Evolutionary conservation across 768 basidiomycete genomes (phyloP), one percentile per base, ranked within the genome.

Genomic region (Candolleomyces eurysporus): DNA sequence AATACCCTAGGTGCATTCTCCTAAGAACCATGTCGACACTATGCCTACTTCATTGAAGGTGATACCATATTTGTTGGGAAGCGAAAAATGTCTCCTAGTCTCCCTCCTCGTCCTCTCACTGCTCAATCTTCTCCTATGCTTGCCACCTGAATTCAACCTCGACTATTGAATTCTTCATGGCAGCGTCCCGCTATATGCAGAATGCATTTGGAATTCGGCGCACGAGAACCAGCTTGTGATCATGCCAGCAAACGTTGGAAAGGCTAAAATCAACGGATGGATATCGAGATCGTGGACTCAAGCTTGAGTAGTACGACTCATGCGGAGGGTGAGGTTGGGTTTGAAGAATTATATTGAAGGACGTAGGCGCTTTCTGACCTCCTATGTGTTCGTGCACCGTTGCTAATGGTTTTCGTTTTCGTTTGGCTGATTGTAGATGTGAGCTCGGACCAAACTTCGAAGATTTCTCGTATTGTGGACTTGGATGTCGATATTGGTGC

Each of bases 401-500:
- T 26, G 26, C 26, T 26, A 26, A 26, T 26, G 4, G 26, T 26
- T 26, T 26, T 26, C 26, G n/a, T n/a, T n/a, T 26, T 32, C 39
- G 26, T 26, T 26, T 4, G 26, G 26, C 4, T 45, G 11, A 42
- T 59, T 62, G 46, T 60, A 88, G 87, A 79, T n/a, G 73, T 82
- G 19, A 75, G 79, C 22, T 69, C 71, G 50, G 79, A 81, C 22
- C 75, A 87, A 56, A 78, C 78, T 3, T 68, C 74, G 36, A 82
- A 83, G 59, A 77, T 85, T 65, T 74, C 78, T 45, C 84, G 94
- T 16, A 84, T 91, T 45, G 75, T 99, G 62, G 97, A 99, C 79
- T 78, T 99, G 61, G 97, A 99, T 69, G 85, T 98, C 43, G 96
- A 99, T 70, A 96, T 99, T 72, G 97, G 96, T 39, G 96, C 96